Evolutionary conservation across 2,329 filamentous ascomycete genomes (phyloP).

Genomic region (Cercospora sp.): DNA sequence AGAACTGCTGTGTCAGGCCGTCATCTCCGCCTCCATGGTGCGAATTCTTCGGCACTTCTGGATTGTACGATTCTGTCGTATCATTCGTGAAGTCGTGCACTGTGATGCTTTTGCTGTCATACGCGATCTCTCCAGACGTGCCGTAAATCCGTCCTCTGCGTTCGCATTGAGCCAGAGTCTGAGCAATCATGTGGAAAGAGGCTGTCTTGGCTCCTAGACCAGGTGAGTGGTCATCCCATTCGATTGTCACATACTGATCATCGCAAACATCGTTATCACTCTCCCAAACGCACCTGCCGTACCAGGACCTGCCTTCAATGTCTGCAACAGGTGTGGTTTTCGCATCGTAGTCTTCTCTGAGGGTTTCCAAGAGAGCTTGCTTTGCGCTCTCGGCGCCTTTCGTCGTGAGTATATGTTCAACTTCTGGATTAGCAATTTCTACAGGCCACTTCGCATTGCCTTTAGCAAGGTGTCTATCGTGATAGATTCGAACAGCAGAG

Average conservation of each 20-base stretch:
- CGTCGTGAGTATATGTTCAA: slow-evolving; percentile 68
- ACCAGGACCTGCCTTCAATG: slow-evolving; percentile 64
- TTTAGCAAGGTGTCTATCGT: slow-evolving; percentile 65
- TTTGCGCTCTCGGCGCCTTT: slow-evolving; percentile 53
- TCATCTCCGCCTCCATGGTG: slow-evolving; percentile 76
- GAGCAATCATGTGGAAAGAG: slow-evolving; percentile 90
- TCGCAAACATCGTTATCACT: slow-evolving; percentile 91
- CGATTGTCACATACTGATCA: slow-evolving; percentile 84
- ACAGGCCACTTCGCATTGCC: slow-evolving; percentile 79
- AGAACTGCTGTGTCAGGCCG: slow-evolving; percentile 78
- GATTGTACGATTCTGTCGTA: slow-evolving; percentile 58
- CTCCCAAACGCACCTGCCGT: slow-evolving; percentile 93
- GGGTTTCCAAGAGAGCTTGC: slow-evolving; percentile 49
- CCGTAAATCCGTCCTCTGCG: slow-evolving; percentile 85
- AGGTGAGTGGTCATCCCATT: slow-evolving; percentile 68
- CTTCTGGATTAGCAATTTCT: slow-evolving; percentile 85
- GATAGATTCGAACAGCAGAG: slow-evolving; percentile 80
- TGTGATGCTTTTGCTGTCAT: slow-evolving; percentile 75
- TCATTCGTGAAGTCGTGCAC: slow-evolving; percentile 71
- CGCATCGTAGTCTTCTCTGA: slow-evolving; percentile 59
- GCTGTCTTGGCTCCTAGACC: slow-evolving; percentile 74
- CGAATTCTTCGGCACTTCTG: slow-evolving; percentile 53
- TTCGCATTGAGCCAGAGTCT: slow-evolving; percentile 83
- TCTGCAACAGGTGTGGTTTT: slow-evolving; percentile 51
- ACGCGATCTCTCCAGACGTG: slow-evolving; percentile 78